Conservation (phyloP, 2,329 filamentous ascomycete species). For the Nigrospora sphaerica region DNA sequence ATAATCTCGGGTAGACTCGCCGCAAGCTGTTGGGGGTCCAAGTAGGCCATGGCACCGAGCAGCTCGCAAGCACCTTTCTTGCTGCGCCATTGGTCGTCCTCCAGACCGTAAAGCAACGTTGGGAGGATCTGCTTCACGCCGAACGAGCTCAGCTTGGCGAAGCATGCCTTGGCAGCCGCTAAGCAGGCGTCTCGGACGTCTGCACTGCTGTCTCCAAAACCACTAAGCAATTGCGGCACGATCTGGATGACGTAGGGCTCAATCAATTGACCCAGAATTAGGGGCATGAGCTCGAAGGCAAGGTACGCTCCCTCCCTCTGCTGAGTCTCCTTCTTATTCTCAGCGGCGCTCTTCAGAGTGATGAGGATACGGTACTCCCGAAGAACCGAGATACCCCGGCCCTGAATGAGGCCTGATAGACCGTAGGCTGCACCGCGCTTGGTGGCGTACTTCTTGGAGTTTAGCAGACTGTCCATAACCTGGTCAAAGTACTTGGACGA, state of each 20-base stretch:
- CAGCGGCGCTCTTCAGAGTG: constrained; percentile 71
- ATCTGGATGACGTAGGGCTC: constrained; percentile 97
- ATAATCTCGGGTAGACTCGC: constrained; percentile 93
- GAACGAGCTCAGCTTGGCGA: constrained; percentile 86
- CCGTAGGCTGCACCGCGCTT: constrained; percentile 93
- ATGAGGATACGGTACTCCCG: constrained; percentile 82
- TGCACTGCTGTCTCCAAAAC: constrained; percentile 81
- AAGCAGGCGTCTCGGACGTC: constrained; percentile 92
- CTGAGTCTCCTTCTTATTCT: constrained; percentile 90
- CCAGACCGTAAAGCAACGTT: constrained; percentile 82
- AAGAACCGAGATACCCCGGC: constrained; percentile 76
- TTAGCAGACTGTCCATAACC: constrained; percentile 74
- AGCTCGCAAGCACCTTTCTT: constrained; percentile 98
- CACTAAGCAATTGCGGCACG: constrained; percentile 79
- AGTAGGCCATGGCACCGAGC: constrained; percentile 95
- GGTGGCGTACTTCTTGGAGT: constrained; percentile 84
- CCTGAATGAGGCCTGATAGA: constrained; percentile 80
- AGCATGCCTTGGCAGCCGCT: constrained; percentile 89
- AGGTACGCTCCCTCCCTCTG: constrained; percentile 84
- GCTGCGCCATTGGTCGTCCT: constrained; percentile 95
- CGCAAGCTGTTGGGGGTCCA: constrained; percentile 91
- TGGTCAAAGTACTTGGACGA: constrained; percentile 73
- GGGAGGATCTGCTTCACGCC: constrained; percentile 93
- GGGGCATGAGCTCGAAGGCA: constrained; percentile 83
- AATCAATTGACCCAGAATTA: constrained; percentile 79